These are phyloP conservation scores for Penicillium sp. DNA, from an alignment of 2,329 filamentous ascomycete genomes.

Conservation along the genomic window DNA sequence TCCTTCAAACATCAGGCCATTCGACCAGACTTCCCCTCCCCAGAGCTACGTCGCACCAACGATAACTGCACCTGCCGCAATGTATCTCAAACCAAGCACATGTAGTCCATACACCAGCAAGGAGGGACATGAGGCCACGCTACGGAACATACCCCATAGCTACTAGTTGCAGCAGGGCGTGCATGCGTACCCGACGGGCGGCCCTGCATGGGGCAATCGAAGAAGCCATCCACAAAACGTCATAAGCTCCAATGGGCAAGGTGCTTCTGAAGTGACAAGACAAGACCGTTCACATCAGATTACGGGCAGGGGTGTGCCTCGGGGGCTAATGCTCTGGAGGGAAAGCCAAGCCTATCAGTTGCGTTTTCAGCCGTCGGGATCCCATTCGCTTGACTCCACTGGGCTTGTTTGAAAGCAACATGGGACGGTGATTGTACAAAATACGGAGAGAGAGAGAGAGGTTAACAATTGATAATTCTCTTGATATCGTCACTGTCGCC, in stretches of 20 bases:
- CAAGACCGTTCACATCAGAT: constrained; percentile 10
- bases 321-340: not conserved
- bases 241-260: not conserved
- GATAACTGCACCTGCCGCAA: not conserved
- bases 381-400: not conserved
- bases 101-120: not conserved
- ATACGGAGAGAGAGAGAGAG: not conserved
- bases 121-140: not conserved
- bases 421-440: constrained; percentile 4
- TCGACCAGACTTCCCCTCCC: not conserved
- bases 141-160: not conserved
- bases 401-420: constrained; percentile 1
- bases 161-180: constrained; percentile 9
- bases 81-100: not conserved
- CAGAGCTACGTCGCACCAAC: not conserved
- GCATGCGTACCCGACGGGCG: constrained; percentile 22
- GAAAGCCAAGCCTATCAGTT: constrained; percentile 8
- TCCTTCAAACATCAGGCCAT: not conserved
- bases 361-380: not conserved
- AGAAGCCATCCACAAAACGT: not conserved
- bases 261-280: not conserved
- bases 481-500: not conserved
- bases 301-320: constrained; percentile 12
- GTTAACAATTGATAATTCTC: no score
- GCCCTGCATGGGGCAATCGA: constrained; percentile 5